phyloP scores from a whole-genome alignment of 495 filamentous ascomycete species.

The Parmelia sp. region DNA sequence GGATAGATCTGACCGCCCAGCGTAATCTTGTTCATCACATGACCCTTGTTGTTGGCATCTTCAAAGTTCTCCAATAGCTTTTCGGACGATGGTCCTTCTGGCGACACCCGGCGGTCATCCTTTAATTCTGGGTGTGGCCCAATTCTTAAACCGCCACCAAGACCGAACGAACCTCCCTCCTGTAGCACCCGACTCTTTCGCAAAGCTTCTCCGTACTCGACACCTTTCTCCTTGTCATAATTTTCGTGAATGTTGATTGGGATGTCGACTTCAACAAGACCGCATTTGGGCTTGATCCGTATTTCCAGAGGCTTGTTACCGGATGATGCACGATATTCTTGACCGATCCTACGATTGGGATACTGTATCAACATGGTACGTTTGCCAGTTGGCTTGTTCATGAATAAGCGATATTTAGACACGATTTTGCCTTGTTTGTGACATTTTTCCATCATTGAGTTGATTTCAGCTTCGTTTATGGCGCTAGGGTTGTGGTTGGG shows the following conservation, averaged over 20 bases:
- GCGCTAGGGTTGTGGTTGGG: neutral
- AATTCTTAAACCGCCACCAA: slow-evolving; percentile 54
- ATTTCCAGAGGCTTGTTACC: slow-evolving; percentile 52
- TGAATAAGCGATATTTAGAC: slow-evolving; percentile 21
- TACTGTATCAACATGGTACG: slow-evolving; percentile 56
- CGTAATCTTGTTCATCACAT: slow-evolving; percentile 52
- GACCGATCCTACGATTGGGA: slow-evolving; percentile 45
- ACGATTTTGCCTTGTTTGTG: slow-evolving; percentile 2
- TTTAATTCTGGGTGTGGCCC: slow-evolving; percentile 29
- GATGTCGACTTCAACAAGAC: slow-evolving; percentile 69
- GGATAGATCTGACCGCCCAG: slow-evolving; percentile 62
- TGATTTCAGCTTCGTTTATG: neutral
- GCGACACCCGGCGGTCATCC: slow-evolving; percentile 21
- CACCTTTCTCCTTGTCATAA: slow-evolving; percentile 60
- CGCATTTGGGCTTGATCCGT: slow-evolving; percentile 60
- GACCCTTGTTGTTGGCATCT: slow-evolving; percentile 42
- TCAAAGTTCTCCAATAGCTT: slow-evolving; percentile 42
- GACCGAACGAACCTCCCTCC: slow-evolving; percentile 52
- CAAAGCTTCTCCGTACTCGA: slow-evolving; percentile 61
- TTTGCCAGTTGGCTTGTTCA: slow-evolving; percentile 18
- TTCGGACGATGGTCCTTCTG: slow-evolving; percentile 28
- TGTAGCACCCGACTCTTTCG: slow-evolving; percentile 47
- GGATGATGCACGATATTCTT: slow-evolving; percentile 50
- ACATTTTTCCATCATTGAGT: neutral
- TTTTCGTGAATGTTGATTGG: slow-evolving; percentile 54